A percentile compares a stretch with the other conserved stretches of the same genome.
Evolutionary conservation across 257 asterid species (phyloP).

Genomic region (Mitragyna speciosa): DNA sequence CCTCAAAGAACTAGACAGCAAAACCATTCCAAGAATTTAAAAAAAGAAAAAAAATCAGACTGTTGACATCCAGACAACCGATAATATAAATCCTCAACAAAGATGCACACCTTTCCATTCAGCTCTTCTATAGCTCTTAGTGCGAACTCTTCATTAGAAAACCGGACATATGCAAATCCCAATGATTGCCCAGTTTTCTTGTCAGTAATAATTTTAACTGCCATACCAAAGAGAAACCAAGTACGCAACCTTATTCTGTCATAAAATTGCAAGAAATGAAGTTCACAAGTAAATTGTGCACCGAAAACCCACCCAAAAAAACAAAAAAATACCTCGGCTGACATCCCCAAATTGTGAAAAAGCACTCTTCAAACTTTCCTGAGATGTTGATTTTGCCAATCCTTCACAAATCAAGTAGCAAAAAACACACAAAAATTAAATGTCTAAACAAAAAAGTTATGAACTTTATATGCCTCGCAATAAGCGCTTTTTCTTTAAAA

Average conservation of each 20-base stretch:
- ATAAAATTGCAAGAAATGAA: not conserved
- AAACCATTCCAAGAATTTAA: not conserved
- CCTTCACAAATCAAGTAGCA: conserved; percentile 35
- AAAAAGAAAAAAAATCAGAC: not conserved
- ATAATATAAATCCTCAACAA: not conserved
- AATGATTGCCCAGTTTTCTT: conserved; percentile 49
- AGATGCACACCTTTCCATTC: conserved; percentile 49
- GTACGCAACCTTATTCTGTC: not conserved
- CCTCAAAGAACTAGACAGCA: conserved; percentile 48
- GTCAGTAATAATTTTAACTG: conserved; percentile 46
- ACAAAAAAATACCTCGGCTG: conserved; percentile 39
- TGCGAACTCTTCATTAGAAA: conserved; percentile 38
- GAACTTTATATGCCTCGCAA: not conserved
- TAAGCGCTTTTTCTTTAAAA: no score
- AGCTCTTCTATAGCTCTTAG: conserved; percentile 43
- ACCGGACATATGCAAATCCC: conserved; percentile 62
- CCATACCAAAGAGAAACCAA: conserved; percentile 7
- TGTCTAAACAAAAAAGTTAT: not conserved
- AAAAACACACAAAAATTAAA: not conserved
- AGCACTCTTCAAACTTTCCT: conserved; percentile 34
- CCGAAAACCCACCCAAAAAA: no score
- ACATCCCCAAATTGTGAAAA: conserved; percentile 54
- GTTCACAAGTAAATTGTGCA: no score
- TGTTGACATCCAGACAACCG: not conserved
- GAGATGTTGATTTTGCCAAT: conserved; percentile 47